These are phyloP conservation scores for Fusarium begoniae DNA, from an alignment of 2,329 filamentous ascomycete genomes.

Conservation along the genomic window DNA sequence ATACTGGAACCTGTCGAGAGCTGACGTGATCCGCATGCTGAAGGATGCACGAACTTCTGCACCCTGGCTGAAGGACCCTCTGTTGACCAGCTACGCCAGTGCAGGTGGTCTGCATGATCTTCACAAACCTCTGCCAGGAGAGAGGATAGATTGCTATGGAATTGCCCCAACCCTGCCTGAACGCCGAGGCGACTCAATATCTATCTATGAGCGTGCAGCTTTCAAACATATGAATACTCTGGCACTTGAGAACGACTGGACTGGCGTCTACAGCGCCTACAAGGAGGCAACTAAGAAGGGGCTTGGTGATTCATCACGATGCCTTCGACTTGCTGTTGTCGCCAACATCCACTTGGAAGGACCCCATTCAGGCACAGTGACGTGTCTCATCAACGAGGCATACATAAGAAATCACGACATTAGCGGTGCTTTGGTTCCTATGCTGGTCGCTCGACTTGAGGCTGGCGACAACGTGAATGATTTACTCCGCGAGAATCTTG, in stretches of 20 bases:
- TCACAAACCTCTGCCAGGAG: conserved; percentile 33
- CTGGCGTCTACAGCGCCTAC: conserved; percentile 51
- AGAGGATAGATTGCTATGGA: conserved; percentile 11
- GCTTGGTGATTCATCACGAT: conserved; percentile 51
- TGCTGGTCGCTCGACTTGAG: conserved; percentile 52
- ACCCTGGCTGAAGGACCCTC: conserved; percentile 37
- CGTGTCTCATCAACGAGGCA: conserved; percentile 52
- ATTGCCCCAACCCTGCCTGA: conserved; percentile 24
- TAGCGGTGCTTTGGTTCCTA: conserved; percentile 50
- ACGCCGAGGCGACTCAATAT: conserved; percentile 28
- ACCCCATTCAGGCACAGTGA: conserved; percentile 45
- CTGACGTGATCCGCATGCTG: conserved; percentile 38
- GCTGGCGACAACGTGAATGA: conserved; percentile 42
- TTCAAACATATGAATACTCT: conserved; percentile 53
- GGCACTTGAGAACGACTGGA: conserved; percentile 46
- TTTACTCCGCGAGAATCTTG: conserved; percentile 43
- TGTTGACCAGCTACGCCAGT: conserved; percentile 30
- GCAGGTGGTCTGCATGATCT: conserved; percentile 31
- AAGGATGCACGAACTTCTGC: conserved; percentile 41
- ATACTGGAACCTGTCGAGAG: conserved; percentile 46
- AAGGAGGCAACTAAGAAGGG: conserved; percentile 34
- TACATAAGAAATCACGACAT: conserved; percentile 54
- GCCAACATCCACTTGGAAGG: conserved; percentile 51
- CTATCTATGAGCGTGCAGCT: conserved; percentile 34
- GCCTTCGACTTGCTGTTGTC: conserved; percentile 58